Evolutionary conservation across 1,284 basidiomycete genomes (phyloP).

Genomic region (Phaffia rhodozyma): DNA sequence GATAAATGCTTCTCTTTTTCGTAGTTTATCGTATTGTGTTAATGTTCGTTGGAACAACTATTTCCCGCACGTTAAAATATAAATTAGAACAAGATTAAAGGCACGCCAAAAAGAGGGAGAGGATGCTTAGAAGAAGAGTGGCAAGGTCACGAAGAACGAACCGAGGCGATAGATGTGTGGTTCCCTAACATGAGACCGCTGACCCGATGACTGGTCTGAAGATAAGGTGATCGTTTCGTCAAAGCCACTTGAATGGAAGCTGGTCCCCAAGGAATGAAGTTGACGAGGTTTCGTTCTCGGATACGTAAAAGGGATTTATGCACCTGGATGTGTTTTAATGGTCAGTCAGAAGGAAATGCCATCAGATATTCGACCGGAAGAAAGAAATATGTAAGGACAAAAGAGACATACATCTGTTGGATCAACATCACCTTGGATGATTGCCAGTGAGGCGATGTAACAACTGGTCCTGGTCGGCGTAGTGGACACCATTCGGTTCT

Average conservation of each 20-base stretch:
- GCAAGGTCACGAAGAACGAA: slow-evolving; percentile 36
- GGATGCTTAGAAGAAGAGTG: not conserved
- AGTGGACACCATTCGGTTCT: slow-evolving; percentile 98
- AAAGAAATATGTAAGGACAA: not conserved
- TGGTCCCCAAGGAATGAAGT: slow-evolving; percentile 98
- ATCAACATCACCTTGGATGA: slow-evolving; percentile 97
- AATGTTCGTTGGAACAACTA: slow-evolving; percentile 82
- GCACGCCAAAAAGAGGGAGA: not conserved
- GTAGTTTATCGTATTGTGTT: slow-evolving; percentile 83
- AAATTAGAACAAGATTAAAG: too few species aligned
- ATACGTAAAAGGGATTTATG: slow-evolving; percentile 96
- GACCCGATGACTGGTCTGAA: slow-evolving; percentile 77
- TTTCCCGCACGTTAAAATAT: not conserved
- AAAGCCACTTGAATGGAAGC: slow-evolving; percentile 96
- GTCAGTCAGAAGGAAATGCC: not conserved
- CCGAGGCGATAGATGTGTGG: slow-evolving; percentile 91
- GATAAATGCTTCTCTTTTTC: slow-evolving; percentile 85
- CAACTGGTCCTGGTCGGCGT: slow-evolving; percentile 79
- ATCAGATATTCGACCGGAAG: not conserved
- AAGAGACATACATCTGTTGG: slow-evolving; percentile 69
- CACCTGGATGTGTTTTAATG: slow-evolving; percentile 44
- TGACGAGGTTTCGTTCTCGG: slow-evolving; percentile 88
- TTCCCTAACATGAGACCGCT: slow-evolving; percentile 98
- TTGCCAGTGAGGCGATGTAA: slow-evolving; percentile 96
- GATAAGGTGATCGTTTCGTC: slow-evolving; percentile 79